Evolutionary conservation across 2,329 filamentous ascomycete species (phyloP).

Genomic region (Acephala macrosclerotiorum): DNA sequence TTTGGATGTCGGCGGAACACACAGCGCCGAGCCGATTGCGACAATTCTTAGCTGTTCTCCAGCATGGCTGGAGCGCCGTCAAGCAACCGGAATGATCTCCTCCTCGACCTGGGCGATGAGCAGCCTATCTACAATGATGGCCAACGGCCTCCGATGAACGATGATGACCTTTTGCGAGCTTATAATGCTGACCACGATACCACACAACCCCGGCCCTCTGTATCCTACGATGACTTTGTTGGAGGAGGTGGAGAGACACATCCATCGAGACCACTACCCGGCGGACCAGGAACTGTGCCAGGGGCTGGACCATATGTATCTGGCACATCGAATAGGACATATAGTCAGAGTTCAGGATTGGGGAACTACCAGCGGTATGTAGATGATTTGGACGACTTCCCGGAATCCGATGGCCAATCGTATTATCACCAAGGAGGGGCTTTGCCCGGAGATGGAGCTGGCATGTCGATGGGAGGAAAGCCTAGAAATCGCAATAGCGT

Average conservation of each 20-base stretch:
- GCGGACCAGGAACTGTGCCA: conserved; percentile 41
- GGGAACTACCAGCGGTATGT: conserved; percentile 93
- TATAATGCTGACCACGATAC: conserved; percentile 70
- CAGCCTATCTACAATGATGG: conserved; percentile 77
- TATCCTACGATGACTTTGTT: conserved; percentile 95
- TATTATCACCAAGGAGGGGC: conserved; percentile 81
- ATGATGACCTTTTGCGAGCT: conserved; percentile 79
- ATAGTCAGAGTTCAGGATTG: conserved; percentile 80
- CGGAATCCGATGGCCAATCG: conserved; percentile 74
- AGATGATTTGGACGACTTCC: conserved; percentile 82
- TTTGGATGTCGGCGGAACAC: conserved; percentile 32
- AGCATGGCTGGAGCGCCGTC: conserved; percentile 68
- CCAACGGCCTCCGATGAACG: conserved; percentile 78
- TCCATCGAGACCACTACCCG: conserved; percentile 50
- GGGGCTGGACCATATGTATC: conserved; percentile 38
- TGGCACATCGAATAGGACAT: conserved; percentile 33
- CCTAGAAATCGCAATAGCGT: conserved; percentile 88
- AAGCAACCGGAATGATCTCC: conserved; percentile 60
- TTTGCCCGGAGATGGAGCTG: conserved; percentile 62
- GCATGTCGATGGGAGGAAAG: conserved; percentile 56
- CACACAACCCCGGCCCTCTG: conserved; percentile 76
- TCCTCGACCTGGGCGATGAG: conserved; percentile 78
- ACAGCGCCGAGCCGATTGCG: conserved; percentile 37
- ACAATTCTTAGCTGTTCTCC: conserved; percentile 41
- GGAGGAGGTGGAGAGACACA: conserved; percentile 66